A percentile compares a stretch with the other conserved stretches of the same genome.
Evolutionary conservation across 768 basidiomycete species (phyloP).

Genomic region (Leccinum rimulosum): DNA sequence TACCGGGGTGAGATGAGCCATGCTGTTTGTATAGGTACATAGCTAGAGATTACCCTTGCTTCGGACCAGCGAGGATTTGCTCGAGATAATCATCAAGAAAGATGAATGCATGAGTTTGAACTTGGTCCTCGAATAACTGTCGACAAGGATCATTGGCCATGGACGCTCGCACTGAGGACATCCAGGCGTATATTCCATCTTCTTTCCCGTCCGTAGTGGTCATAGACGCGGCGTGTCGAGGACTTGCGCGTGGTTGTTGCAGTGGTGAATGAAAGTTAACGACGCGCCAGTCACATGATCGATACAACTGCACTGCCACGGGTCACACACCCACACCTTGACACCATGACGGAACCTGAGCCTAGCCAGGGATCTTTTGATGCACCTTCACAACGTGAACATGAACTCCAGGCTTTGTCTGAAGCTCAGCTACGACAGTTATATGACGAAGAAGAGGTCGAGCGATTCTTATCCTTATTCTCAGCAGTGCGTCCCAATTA

Average conservation of each 20-base stretch:
- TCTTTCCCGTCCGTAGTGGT: conserved; percentile 3
- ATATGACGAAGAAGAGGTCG: conserved; percentile 64
- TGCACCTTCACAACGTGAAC: neutral
- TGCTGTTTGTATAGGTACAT: neutral
- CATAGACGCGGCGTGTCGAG: conserved; percentile 7
- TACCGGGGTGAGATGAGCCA: conserved; percentile 25
- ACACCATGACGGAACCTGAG: conserved; percentile 12
- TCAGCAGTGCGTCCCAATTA: conserved; percentile 45
- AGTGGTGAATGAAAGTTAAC: neutral
- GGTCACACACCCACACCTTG: too few species aligned
- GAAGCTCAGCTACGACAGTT: conserved; percentile 55
- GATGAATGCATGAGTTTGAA: conserved; percentile 72
- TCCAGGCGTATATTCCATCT: conserved; percentile 66
- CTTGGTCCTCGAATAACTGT: conserved; percentile 66
- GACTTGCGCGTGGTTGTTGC: conserved; percentile 3
- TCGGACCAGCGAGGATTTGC: conserved; percentile 61
- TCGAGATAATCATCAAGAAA: conserved; percentile 80
- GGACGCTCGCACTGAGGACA: conserved; percentile 57
- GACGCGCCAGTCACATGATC: conserved; percentile 32
- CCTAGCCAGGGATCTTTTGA: neutral
- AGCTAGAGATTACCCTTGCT: conserved; percentile 53
- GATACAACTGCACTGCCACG: conserved; percentile 4
- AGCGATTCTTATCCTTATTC: conserved; percentile 59
- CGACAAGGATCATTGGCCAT: conserved; percentile 75
- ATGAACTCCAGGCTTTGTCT: conserved; percentile 34